Percentiles rank a stretch among this genome's conserved stretches.
Evolutionary conservation across 768 basidiomycete genomes (phyloP).

Genomic region (Mycena rebaudengoi): DNA sequence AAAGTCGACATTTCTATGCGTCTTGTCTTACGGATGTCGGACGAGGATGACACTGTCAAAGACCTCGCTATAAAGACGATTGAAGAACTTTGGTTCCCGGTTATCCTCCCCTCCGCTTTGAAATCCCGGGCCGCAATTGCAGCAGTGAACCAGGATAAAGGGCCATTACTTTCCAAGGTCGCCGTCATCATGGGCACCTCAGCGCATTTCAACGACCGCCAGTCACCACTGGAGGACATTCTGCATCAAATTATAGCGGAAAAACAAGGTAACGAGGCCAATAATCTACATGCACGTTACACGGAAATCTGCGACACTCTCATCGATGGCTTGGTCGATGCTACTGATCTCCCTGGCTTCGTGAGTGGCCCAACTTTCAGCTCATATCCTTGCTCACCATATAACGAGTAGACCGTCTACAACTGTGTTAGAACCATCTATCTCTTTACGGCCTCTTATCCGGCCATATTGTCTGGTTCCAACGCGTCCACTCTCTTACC

Average conservation of each 20-base stretch:
- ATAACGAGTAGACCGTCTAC: slow-evolving; percentile 67
- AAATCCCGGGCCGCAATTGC: slow-evolving; percentile 46
- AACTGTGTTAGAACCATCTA: slow-evolving; percentile 89
- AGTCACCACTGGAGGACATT: slow-evolving; percentile 85
- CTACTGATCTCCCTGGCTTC: slow-evolving; percentile 79
- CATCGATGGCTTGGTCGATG: slow-evolving; percentile 91
- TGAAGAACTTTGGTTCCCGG: slow-evolving; percentile 90
- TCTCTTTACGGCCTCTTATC: slow-evolving; percentile 83
- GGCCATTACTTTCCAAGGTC: slow-evolving; percentile 68
- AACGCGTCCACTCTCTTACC: slow-evolving; percentile 89
- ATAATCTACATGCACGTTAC: slow-evolving; percentile 71
- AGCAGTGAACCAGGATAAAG: slow-evolving; percentile 59
- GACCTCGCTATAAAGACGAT: slow-evolving; percentile 91
- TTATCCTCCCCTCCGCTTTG: slow-evolving; percentile 41
- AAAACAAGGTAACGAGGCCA: slow-evolving; percentile 66
- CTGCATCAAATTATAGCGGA: slow-evolving; percentile 83
- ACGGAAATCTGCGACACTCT: slow-evolving; percentile 83
- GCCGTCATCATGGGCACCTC: slow-evolving; percentile 88
- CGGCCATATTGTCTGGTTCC: slow-evolving; percentile 81
- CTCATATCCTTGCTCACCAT: neutral
- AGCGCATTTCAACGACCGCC: slow-evolving; percentile 82
- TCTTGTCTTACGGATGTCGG: slow-evolving; percentile 84
- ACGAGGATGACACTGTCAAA: slow-evolving; percentile 95
- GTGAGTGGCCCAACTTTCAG: slow-evolving; percentile 50
- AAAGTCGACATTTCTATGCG: slow-evolving; percentile 84